phyloP scores from a whole-genome alignment of 768 basidiomycete species.

The Boletus reticulatus region DNA sequence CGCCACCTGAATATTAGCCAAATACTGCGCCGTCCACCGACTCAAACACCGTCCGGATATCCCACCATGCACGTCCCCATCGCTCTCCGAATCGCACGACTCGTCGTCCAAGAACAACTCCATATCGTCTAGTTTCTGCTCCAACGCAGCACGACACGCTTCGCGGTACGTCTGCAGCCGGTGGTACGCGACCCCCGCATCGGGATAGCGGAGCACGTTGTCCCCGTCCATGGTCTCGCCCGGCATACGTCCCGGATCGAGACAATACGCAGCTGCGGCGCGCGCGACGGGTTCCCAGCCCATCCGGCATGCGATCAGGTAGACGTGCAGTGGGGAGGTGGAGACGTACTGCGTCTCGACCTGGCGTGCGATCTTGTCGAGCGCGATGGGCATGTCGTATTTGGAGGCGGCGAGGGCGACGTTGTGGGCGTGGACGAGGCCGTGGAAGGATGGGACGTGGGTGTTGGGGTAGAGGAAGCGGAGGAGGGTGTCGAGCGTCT shows the following conservation, averaged over 20 bases:
- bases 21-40: background rate
- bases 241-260: background rate
- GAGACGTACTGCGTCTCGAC: background rate
- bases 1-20: background rate
- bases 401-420: slow-evolving; percentile 5
- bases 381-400: background rate
- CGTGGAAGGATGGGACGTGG: background rate
- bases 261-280: background rate
- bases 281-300: background rate
- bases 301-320: background rate
- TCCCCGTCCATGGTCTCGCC: background rate
- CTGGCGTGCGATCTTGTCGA: background rate
- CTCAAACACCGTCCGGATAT: background rate
- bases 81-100: background rate
- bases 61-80: background rate
- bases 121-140: background rate
- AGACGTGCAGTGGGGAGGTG: background rate
- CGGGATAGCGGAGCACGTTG: background rate
- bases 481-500: slow-evolving; percentile 5
- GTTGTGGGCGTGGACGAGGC: background rate
- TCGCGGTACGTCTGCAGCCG: background rate
- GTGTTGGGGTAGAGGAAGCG: slow-evolving; percentile 6
- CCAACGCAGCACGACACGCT: background rate
- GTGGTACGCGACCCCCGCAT: background rate
- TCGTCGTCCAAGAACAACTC: background rate